Base-by-base conservation (phyloP, 352 stramenopile species). In the Thalassiosira exigua region DNA sequence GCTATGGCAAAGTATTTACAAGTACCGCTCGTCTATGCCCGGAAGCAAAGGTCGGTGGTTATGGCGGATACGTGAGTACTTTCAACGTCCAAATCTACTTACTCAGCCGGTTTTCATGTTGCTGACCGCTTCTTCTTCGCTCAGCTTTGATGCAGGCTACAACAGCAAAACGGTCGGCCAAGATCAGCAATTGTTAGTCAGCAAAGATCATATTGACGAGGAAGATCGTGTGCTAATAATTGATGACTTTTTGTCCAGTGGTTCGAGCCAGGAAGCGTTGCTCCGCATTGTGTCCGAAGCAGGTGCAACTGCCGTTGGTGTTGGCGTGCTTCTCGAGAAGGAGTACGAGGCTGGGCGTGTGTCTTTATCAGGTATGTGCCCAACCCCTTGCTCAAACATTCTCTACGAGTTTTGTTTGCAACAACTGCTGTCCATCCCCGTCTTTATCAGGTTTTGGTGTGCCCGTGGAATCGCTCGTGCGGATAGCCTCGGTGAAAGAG, bases 61-160 rank as follows among this genome's bases (percentile, higher is more conserved):
- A 94, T 95, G 90, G 84, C 88, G 30, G 85, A 94, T 33, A 91
- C 85, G n/a, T n/a, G n/a, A n/a, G n/a, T n/a, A n/a, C n/a, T n/a
- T n/a, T n/a, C n/a, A n/a, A n/a, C n/a, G n/a, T n/a, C n/a, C n/a
- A n/a, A n/a, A n/a, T n/a, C n/a, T n/a, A n/a, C n/a, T n/a, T n/a
- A n/a, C n/a, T n/a, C n/a, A n/a, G n/a, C n/a, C n/a, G n/a, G n/a
- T n/a, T n/a, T n/a, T n/a, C n/a, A n/a, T n/a, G n/a, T n/a, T n/a
- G n/a, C n/a, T n/a, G n/a, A n/a, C n/a, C n/a, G n/a, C n/a, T n/a
- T n/a, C n/a, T n/a, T n/a, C n/a, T n/a, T n/a, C n/a, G n/a, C n/a
- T n/a, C n/a, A n/a, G n/a, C 4, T 93, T 86, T 67, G 72, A 91
- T 24, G 90, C 87, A 29, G 75, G 67, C 9, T 94, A 93, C 69